Evolutionary conservation across 1,284 basidiomycete genomes (phyloP).

Genomic region (Trichosporon sp.): DNA sequence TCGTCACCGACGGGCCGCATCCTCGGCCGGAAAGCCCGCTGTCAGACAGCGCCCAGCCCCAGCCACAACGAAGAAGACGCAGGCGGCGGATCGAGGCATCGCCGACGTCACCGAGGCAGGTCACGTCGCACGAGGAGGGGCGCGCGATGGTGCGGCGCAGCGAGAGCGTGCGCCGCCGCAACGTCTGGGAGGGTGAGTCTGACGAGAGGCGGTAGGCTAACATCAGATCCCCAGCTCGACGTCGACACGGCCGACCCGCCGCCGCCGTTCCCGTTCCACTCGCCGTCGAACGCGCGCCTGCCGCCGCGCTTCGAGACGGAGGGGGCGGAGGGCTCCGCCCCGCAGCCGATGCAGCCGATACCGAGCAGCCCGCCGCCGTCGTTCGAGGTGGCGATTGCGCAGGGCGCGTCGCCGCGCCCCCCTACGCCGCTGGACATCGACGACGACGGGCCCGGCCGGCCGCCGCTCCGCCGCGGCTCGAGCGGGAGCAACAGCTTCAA

Average conservation of each 20-base stretch:
- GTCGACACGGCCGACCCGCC: conserved; percentile 39
- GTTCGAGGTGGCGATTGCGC: conserved; percentile 18
- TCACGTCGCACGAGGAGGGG: conserved; percentile 39
- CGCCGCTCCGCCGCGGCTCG: background rate
- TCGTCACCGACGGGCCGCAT: background rate
- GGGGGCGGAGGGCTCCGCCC: too few species aligned
- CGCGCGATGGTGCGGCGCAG: conserved; percentile 40
- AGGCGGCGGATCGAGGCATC: conserved; percentile 6
- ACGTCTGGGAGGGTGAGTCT: conserved; percentile 45
- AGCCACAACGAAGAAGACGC: background rate
- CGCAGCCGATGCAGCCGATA: background rate
- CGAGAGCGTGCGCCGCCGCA: conserved; percentile 43
- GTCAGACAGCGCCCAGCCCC: background rate
- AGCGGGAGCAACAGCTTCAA: background rate
- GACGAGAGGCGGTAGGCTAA: background rate
- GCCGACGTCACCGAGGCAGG: conserved; percentile 16
- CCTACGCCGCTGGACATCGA: background rate
- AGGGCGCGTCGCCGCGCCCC: background rate
- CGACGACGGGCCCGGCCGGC: background rate
- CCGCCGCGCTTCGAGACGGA: conserved; percentile 29
- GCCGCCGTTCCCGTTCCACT: conserved; percentile 43
- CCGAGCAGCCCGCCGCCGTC: conserved; percentile 40
- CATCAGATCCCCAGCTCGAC: background rate
- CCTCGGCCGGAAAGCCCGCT: background rate
- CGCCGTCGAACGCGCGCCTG: conserved; percentile 26